A percentile compares a stretch with the other conserved stretches of the same genome.
phyloP scores from a whole-genome alignment of 1,284 basidiomycete genomes.

The Peniophora sp. region DNA sequence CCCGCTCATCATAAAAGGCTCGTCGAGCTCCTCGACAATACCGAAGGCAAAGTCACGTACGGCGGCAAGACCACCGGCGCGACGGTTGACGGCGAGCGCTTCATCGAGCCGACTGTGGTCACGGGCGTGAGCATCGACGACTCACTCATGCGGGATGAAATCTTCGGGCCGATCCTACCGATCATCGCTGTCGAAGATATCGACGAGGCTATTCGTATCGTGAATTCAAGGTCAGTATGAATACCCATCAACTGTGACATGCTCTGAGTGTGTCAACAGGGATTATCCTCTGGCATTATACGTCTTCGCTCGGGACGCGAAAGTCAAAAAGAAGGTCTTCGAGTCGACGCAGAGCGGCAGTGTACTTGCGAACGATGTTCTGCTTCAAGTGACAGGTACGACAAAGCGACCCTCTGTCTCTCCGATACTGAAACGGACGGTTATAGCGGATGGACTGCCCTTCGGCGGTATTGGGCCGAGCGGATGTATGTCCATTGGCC shows the following conservation, averaged over 20 bases:
- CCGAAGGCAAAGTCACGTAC: constrained; percentile 57
- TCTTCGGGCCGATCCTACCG: constrained; percentile 36
- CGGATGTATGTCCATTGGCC: constrained; percentile 37
- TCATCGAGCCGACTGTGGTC: constrained; percentile 54
- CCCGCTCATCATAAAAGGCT: constrained; percentile 48
- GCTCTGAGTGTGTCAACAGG: constrained; percentile 20
- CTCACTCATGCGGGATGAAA: constrained; percentile 58
- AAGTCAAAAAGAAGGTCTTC: constrained; percentile 55
- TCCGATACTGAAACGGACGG: no score
- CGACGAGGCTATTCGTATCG: constrained; percentile 58
- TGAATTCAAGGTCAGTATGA: constrained; percentile 41
- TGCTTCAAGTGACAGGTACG: constrained; percentile 46
- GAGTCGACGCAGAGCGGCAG: constrained; percentile 53
- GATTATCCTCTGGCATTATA: constrained; percentile 68
- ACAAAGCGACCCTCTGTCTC: no score
- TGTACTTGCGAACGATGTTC: constrained; percentile 46
- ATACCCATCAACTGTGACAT: not conserved
- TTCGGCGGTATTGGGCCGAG: constrained; percentile 70
- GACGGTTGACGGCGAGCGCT: constrained; percentile 44
- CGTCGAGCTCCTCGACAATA: constrained; percentile 46
- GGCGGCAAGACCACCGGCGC: constrained; percentile 59
- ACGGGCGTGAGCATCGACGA: constrained; percentile 50
- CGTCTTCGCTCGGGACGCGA: constrained; percentile 50
- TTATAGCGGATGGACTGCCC: constrained; percentile 51
- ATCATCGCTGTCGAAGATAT: constrained; percentile 61